Evolutionary conservation across 106 monocot species (phyloP).

Genomic region (Platanthera zijinensis): DNA sequence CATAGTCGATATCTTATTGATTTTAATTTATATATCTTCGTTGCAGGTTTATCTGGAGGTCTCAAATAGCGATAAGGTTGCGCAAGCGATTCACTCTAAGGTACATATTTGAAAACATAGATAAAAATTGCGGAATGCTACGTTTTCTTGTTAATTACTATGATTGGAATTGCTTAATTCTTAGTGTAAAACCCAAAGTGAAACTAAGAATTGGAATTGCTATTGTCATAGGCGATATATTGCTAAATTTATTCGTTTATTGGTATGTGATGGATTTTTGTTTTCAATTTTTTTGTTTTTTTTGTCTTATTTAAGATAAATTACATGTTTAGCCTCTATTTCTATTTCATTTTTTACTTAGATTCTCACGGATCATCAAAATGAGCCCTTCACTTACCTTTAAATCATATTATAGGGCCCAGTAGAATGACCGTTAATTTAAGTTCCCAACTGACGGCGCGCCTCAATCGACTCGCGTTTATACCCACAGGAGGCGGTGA

Average conservation of each 20-base stretch:
- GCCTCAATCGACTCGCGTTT: no score
- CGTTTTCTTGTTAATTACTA: not conserved
- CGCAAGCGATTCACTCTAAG: conserved; percentile 67
- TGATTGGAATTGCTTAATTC: not conserved
- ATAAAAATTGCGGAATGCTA: not conserved
- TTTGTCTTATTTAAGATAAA: not conserved
- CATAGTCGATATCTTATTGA: not conserved
- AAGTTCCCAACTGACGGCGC: not conserved
- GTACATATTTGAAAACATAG: conserved; percentile 12
- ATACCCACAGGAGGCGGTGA: no score
- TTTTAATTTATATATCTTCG: not conserved
- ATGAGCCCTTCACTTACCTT: not conserved
- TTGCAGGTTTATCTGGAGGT: conserved; percentile 81
- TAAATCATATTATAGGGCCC: not conserved
- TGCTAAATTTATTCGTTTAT: not conserved
- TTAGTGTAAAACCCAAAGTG: not conserved
- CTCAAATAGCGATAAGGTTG: conserved; percentile 54
- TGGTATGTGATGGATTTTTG: not conserved
- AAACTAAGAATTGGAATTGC: not conserved
- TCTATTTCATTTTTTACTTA: not conserved
- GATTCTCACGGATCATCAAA: not conserved
- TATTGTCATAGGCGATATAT: not conserved
- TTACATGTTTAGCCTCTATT: conserved; percentile 2
- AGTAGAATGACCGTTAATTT: not conserved
- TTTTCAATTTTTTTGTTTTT: not conserved